A percentile compares a stretch with the other conserved stretches of the same genome.
phyloP scores from a whole-genome alignment of 176 grass and related monocot genomes.

The Raddia guianensis region DNA sequence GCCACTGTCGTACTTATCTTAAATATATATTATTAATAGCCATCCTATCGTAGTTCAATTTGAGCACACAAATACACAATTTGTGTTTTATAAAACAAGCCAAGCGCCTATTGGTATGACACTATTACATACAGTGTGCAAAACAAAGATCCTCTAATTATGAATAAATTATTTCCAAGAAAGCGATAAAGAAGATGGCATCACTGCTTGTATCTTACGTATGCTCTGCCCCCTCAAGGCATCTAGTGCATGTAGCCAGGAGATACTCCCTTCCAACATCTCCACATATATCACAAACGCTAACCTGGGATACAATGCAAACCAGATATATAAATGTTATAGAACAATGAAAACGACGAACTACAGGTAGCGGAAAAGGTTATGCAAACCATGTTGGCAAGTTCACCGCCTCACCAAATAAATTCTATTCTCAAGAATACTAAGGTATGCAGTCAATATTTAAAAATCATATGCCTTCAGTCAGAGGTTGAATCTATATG shows the following conservation, averaged over 20 bases:
- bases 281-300: slow-evolving; percentile 99
- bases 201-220: slow-evolving; percentile 66
- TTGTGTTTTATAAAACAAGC: neutral
- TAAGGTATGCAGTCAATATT: slow-evolving; percentile 4
- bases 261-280: slow-evolving; percentile 90
- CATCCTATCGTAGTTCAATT: neutral
- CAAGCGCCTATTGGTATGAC: too few species aligned
- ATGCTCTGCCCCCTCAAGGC: slow-evolving; percentile 91
- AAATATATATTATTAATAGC: neutral
- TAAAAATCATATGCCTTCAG: neutral
- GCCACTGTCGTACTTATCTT: neutral
- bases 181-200: slow-evolving; percentile 18
- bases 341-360: neutral
- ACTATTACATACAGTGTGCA: slow-evolving; percentile 26
- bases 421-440: slow-evolving; percentile 26
- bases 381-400: slow-evolving; percentile 2
- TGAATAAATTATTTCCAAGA: slow-evolving; percentile 30
- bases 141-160: slow-evolving; percentile 11
- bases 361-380: slow-evolving; percentile 2
- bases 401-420: neutral
- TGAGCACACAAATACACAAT: neutral
- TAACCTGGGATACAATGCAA: slow-evolving; percentile 63
- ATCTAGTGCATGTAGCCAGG: slow-evolving; percentile 92
- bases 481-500: slow-evolving; percentile 1
- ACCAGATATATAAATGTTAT: slow-evolving; percentile 34